Evolutionary conservation across 2,329 filamentous ascomycete genomes (phyloP).

Genomic region (Ophiocordyceps camponoti-floridani): DNA sequence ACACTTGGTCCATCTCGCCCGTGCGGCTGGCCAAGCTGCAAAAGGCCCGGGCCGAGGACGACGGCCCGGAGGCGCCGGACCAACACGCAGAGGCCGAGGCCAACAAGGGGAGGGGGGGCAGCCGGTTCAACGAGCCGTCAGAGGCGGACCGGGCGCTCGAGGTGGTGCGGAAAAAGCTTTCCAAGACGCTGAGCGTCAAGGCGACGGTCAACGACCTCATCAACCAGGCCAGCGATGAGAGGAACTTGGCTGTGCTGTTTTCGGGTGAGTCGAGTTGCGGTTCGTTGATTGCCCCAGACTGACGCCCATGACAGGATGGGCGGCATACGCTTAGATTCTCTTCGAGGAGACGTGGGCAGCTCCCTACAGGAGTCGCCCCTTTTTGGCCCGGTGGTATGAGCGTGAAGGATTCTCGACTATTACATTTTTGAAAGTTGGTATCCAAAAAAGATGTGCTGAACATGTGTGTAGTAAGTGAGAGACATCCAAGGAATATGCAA

Average conservation of each 20-base stretch:
- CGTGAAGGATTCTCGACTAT: no score
- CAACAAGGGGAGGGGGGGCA: constrained; percentile 15
- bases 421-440: no score
- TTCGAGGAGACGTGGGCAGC: no score
- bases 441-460: no score
- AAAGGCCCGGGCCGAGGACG: constrained; percentile 35
- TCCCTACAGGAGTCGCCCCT: no score
- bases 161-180: constrained; percentile 89
- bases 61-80: constrained; percentile 19
- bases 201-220: constrained; percentile 96
- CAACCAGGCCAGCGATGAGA: constrained; percentile 85
- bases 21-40: constrained; percentile 46
- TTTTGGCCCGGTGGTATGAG: no score
- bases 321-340: no score
- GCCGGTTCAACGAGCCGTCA: constrained; percentile 34
- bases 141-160: constrained; percentile 86
- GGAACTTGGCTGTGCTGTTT: constrained; percentile 81
- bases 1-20: constrained; percentile 82
- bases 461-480: no score
- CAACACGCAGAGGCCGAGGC: constrained; percentile 19
- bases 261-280: constrained; percentile 52
- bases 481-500: not conserved
- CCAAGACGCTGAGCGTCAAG: constrained; percentile 81
- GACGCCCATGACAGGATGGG: no score
- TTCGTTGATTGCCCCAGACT: no score